phyloP scores from a whole-genome alignment of 768 basidiomycete species.

The Hygrophoropsis aurantiaca region DNA sequence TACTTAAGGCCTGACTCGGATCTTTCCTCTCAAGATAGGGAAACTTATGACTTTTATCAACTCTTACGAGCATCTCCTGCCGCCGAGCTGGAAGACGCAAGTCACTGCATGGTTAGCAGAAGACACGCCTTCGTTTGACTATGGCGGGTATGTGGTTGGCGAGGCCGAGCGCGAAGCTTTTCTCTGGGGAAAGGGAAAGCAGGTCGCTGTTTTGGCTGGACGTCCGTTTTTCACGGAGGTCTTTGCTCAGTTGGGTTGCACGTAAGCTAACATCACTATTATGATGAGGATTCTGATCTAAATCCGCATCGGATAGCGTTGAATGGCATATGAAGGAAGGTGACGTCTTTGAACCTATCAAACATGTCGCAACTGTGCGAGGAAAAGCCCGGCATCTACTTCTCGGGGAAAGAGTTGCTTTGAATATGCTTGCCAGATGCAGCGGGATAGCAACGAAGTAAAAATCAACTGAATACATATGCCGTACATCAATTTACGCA shows the following conservation, averaged over 20 bases:
- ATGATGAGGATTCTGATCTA: background rate
- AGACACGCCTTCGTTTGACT: slow-evolving; percentile 95
- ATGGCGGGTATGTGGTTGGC: slow-evolving; percentile 94
- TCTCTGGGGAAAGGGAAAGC: slow-evolving; percentile 86
- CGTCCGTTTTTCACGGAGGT: slow-evolving; percentile 95
- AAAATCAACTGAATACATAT: background rate
- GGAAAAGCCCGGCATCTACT: slow-evolving; percentile 88
- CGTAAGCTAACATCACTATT: slow-evolving; percentile 52
- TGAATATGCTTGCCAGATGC: slow-evolving; percentile 92
- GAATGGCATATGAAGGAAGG: slow-evolving; percentile 94
- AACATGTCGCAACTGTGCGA: slow-evolving; percentile 85
- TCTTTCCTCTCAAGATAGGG: no score
- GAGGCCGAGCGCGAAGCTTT: slow-evolving; percentile 84
- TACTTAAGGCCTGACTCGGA: no score
- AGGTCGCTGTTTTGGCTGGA: slow-evolving; percentile 81
- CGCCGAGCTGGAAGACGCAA: slow-evolving; percentile 88
- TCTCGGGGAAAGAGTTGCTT: slow-evolving; percentile 87
- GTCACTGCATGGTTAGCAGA: slow-evolving; percentile 84
- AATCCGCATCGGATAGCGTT: slow-evolving; percentile 57
- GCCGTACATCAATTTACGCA: background rate
- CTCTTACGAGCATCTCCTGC: slow-evolving; percentile 68
- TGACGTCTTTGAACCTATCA: slow-evolving; percentile 73
- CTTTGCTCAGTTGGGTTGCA: slow-evolving; percentile 85
- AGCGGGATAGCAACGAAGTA: slow-evolving; percentile 96
- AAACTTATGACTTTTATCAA: slow-evolving; percentile 19